Percentiles rank a stretch among this genome's conserved stretches.
Conservation (phyloP, 805 yeast genomes). For the Sungouiella blattae region DNA sequence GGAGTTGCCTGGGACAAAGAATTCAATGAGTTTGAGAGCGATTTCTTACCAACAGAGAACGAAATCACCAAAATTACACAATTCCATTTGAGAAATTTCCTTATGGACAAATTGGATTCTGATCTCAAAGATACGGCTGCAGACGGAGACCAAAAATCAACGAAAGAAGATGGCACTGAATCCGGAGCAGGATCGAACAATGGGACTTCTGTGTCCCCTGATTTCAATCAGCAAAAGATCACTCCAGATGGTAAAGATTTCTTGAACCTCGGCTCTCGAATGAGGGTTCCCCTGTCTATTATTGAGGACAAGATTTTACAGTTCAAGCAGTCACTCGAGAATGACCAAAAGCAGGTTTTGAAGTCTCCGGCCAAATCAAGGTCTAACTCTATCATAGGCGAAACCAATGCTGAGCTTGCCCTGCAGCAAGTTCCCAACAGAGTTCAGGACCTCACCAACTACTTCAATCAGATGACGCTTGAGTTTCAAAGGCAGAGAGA, state of each 20-base stretch:
- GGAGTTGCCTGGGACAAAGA: slow-evolving; percentile 87
- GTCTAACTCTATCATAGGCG: slow-evolving; percentile 4
- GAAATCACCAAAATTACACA: slow-evolving; percentile 91
- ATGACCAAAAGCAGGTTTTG: slow-evolving; percentile 11
- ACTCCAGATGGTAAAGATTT: not conserved
- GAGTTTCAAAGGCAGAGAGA: slow-evolving; percentile 90
- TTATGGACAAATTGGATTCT: slow-evolving; percentile 48
- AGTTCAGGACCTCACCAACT: slow-evolving; percentile 64
- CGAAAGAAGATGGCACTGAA: not conserved
- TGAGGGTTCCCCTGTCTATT: slow-evolving; percentile 15
- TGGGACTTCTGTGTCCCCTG: not conserved
- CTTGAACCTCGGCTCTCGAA: slow-evolving; percentile 4
- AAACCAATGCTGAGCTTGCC: not conserved
- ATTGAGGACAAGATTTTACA: slow-evolving; percentile 18
- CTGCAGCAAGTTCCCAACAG: slow-evolving; percentile 16
- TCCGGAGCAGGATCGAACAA: not conserved
- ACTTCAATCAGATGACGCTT: slow-evolving; percentile 71
- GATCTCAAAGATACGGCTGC: slow-evolving; percentile 12
- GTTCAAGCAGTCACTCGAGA: slow-evolving; percentile 16
- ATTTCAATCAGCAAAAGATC: not conserved
- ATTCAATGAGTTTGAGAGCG: slow-evolving; percentile 73
- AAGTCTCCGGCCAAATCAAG: slow-evolving; percentile 7
- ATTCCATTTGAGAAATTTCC: slow-evolving; percentile 73
- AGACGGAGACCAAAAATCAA: not conserved
- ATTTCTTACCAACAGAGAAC: slow-evolving; percentile 83